Base-by-base conservation (phyloP, 2,329 filamentous ascomycete genomes). In the Fusarium lyarnte region DNA sequence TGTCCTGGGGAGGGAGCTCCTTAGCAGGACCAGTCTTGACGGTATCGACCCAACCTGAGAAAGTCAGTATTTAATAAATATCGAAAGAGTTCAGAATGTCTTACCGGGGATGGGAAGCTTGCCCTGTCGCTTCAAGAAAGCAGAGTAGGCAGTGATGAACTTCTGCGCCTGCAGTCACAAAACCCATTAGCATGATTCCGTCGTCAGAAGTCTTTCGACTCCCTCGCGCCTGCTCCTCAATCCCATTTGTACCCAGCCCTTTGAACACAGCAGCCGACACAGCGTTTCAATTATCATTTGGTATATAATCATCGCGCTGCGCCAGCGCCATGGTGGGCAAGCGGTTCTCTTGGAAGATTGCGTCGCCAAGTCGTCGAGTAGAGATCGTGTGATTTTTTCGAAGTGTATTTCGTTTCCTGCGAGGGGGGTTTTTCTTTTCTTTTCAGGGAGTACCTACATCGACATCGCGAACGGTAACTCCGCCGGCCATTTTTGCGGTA, bases 21-120 rank as follows among this genome's bases (percentile, higher is more conserved):
- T 97, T 97, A 85, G 93, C 93, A 84, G 92, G 90, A 82, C 94
- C 95, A 80, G 95, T 98, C 93, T 99, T 99, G 88, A 98, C 96
- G 82, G 95, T 98, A 85, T 99, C 96, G 85, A 98, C 95, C 95
- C 95, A 98, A 89, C 94, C 94, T 97, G 70, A 5, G 9, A 43
- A 38, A 27, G 58, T 70, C 60, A 72, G 69, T n/a, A 45, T 65
- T 58, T 46, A 2, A 7, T 36, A 21, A 25, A 1, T 21, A 3
- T 17, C 0, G 2, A 7, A 16, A 12, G 23, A 31, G 8, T 38
- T 23, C 21, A 19, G 9, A 8, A 8, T 23, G 36, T 88, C 91
- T 83, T 90, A 95, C 93, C 93, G 85, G 93, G 93, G 82, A 95
- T 94, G 83, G 93, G 92, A 79, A 96, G 92, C 89, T 95, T 95